phyloP scores from a whole-genome alignment of 2,329 filamentous ascomycete species.

The Neofusicoccum umdonicola region DNA sequence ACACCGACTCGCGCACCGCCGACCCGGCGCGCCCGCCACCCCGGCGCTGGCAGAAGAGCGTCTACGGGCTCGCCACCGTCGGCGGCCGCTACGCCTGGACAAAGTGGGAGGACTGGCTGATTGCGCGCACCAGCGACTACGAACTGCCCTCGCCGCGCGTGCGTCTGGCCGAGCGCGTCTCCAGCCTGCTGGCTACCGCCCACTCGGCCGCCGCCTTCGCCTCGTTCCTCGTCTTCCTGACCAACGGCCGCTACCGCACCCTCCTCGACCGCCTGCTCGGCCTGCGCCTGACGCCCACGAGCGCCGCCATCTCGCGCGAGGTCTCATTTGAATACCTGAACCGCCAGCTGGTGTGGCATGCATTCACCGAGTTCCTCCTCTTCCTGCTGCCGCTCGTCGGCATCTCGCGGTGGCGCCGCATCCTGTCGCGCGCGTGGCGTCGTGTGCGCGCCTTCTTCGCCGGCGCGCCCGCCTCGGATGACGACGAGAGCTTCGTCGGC shows the following conservation, averaged over 20 bases:
- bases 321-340: conserved; percentile 98
- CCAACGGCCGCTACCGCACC: conserved; percentile 88
- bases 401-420: conserved; percentile 87
- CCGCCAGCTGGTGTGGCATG: conserved; percentile 96
- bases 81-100: conserved; percentile 87
- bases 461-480: conserved; percentile 44
- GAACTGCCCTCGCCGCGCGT: conserved; percentile 49
- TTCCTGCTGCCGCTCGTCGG: conserved; percentile 97
- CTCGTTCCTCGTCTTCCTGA: conserved; percentile 87
- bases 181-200: conserved; percentile 65
- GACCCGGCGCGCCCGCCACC: conserved; percentile 60
- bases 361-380: conserved; percentile 98
- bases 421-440: conserved; percentile 83
- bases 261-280: conserved; percentile 80
- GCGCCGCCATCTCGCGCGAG: conserved; percentile 73
- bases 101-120: conserved; percentile 85
- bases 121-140: conserved; percentile 71
- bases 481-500: conserved; percentile 42
- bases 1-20: conserved; percentile 72
- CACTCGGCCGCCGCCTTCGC: conserved; percentile 79
- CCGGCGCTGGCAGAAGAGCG: conserved; percentile 75
- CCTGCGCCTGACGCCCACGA: conserved; percentile 80
- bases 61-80: conserved; percentile 83
- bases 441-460: conserved; percentile 67
- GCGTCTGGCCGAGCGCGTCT: conserved; percentile 64